Evolutionary conservation across 2,329 filamentous ascomycete species (phyloP).

Genomic region (Myriosclerotinia curreyana): DNA sequence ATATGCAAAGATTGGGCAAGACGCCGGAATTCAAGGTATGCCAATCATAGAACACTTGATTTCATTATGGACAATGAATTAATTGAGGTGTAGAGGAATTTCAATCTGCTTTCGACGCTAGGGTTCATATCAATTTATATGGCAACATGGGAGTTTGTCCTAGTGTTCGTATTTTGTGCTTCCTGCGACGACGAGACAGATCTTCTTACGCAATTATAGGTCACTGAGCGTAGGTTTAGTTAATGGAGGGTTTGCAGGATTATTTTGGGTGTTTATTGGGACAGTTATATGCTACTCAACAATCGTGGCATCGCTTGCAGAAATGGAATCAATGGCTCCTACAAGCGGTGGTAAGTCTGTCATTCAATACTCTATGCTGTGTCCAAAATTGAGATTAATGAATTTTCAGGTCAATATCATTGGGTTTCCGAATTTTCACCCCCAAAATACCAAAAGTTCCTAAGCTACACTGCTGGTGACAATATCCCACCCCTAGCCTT

Average conservation of each 20-base stretch:
- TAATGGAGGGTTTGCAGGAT: conserved; percentile 38
- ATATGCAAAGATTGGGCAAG: conserved; percentile 40
- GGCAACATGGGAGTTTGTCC: conserved; percentile 46
- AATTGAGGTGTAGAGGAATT: conserved; percentile 39
- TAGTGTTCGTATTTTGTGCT: conserved; percentile 36
- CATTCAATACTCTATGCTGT: neutral
- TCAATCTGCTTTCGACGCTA: conserved; percentile 44
- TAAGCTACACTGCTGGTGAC: conserved; percentile 51
- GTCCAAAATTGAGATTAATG: conserved; percentile 39
- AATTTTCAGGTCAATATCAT: conserved; percentile 53
- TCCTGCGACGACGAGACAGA: neutral
- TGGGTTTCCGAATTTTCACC: conserved; percentile 56
- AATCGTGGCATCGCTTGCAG: conserved; percentile 33
- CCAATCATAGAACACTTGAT: neutral
- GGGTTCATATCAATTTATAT: conserved; percentile 46
- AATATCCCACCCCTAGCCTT: neutral
- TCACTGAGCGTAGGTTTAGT: conserved; percentile 37
- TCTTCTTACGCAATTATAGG: conserved; percentile 1
- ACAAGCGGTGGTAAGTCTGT: conserved; percentile 28
- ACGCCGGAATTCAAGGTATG: conserved; percentile 36
- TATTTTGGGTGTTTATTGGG: conserved; percentile 44
- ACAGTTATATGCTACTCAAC: conserved; percentile 38
- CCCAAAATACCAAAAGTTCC: conserved; percentile 47
- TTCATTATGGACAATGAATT: neutral
- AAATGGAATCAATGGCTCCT: conserved; percentile 36